Evolutionary conservation across 164 flowering plant species (phyloP), one percentile per base, ranked within the genome.

Genomic region (Cinnamomum micranthum): DNA sequence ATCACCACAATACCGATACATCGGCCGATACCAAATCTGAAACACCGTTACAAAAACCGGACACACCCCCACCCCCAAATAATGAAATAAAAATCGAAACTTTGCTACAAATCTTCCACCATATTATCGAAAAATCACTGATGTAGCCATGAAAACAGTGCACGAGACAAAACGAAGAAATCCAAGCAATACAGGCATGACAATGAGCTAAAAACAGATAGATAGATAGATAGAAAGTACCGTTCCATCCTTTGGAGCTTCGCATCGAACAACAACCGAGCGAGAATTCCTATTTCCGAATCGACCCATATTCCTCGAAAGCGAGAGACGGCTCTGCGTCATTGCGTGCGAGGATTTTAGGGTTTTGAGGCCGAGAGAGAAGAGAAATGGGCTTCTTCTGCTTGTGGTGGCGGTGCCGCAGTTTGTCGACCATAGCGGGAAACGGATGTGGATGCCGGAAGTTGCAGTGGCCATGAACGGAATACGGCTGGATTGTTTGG

Each of bases 231-330:
- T 63, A 7, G 17, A 12, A 6, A 19, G 23, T 78, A 93, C 98
- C 88, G 88, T 87, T 82, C 97, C 60, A 79, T 74, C 76, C 1
- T 80, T 77, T 2, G 86, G 70, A 73, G 87, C 84, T 14, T 90
- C 90, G 60, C 97, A 92, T 63, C 91, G 85, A 23, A 94, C 88
- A 62, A 76, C 75, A 55, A 86, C 69, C 20, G 86, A 77, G 50
- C 80, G 69, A 12, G 17, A 81, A 64, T 70, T 77, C 73, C 75
- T 77, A 12, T 75, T 51, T 20, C 70, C 81, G 68, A 59, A 71
- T 70, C 14, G 81, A 81, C 25, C 74, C 78, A 13, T 22, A 1
- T 28, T 77, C 91, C 98, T 88, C 90, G 86, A 81, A 92, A 95
- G 78, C 73, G 74, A 0, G 80, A 75, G 5, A 85, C 69, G 72